Evolutionary conservation across 345 rosid genomes (phyloP).

Genomic region (Pseudoturritis turrita): DNA sequence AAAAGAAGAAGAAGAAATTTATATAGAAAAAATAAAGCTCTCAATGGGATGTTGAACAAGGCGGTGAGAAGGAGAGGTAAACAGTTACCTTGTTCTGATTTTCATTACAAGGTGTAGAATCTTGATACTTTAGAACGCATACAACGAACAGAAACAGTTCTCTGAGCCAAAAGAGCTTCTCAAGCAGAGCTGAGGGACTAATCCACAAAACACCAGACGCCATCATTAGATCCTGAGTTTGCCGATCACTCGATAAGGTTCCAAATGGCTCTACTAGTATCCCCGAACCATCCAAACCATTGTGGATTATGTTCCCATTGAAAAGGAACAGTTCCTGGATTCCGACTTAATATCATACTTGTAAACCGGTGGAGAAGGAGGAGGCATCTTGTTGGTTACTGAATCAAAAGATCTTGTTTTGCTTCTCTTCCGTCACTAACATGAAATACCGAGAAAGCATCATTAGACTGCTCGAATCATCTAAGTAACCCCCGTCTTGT

Average conservation of each 20-base stretch:
- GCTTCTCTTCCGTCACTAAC: no score
- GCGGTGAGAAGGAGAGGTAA: background rate
- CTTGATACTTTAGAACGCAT: conserved; percentile 38
- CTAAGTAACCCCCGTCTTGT: no score
- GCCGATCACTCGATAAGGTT: conserved; percentile 46
- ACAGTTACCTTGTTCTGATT: conserved; percentile 41
- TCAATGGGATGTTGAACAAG: background rate
- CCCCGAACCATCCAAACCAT: conserved; percentile 49
- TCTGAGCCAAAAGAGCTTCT: conserved; percentile 49
- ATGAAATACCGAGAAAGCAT: no score
- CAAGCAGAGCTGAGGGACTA: conserved; percentile 65
- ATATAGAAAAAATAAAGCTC: no score
- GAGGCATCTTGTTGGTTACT: conserved; percentile 5
- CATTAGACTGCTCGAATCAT: no score
- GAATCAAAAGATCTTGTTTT: conserved; percentile 42
- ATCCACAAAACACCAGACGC: conserved; percentile 62
- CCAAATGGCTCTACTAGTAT: conserved; percentile 36
- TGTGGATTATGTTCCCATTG: conserved; percentile 79
- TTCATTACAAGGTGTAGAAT: no score
- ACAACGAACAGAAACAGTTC: conserved; percentile 40
- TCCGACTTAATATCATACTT: conserved; percentile 78
- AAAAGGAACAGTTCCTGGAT: conserved; percentile 88
- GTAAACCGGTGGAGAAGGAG: conserved; percentile 58
- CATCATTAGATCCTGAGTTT: conserved; percentile 77
- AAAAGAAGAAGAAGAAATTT: background rate